Evolutionary conservation across 495 filamentous ascomycete species (phyloP).

Genomic region (Rostrohypoxylon terebratum): DNA sequence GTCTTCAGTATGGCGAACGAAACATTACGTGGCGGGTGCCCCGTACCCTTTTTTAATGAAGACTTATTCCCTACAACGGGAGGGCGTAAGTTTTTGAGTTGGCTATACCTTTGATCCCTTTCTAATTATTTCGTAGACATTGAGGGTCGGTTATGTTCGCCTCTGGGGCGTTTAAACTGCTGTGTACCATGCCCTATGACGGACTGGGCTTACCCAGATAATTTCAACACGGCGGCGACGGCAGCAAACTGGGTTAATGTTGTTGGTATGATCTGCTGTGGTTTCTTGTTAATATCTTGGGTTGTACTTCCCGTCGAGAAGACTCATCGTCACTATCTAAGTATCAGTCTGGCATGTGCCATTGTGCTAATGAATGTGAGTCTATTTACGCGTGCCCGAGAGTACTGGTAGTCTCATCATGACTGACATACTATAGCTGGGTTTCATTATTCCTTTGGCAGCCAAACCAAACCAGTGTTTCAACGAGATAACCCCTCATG

Average conservation of each 20-base stretch:
- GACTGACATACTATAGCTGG: constrained; percentile 62
- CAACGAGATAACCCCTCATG: constrained; percentile 91
- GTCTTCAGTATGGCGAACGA: constrained; percentile 48
- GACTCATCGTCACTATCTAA: constrained; percentile 92
- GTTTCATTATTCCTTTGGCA: constrained; percentile 89
- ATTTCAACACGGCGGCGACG: constrained; percentile 71
- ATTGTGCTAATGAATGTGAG: constrained; percentile 82
- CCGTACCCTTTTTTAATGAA: constrained; percentile 53
- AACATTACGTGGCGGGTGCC: constrained; percentile 47
- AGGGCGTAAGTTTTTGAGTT: constrained; percentile 56
- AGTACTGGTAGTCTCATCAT: background rate
- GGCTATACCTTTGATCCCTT: constrained; percentile 25
- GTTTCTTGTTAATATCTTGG: constrained; percentile 86
- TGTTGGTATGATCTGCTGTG: constrained; percentile 73
- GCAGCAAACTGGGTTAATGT: constrained; percentile 85
- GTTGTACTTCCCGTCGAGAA: constrained; percentile 85
- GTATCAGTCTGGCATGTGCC: constrained; percentile 81
- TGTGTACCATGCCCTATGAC: constrained; percentile 92
- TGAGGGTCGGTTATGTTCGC: constrained; percentile 70
- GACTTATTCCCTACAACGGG: constrained; percentile 46
- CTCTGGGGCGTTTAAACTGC: constrained; percentile 63
- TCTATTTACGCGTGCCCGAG: constrained; percentile 18
- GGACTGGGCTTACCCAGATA: constrained; percentile 84
- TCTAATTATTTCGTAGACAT: constrained; percentile 64
- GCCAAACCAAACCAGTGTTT: constrained; percentile 84